Conservation (phyloP, 257 asterid species). For the Eustoma russellianum region DNA sequence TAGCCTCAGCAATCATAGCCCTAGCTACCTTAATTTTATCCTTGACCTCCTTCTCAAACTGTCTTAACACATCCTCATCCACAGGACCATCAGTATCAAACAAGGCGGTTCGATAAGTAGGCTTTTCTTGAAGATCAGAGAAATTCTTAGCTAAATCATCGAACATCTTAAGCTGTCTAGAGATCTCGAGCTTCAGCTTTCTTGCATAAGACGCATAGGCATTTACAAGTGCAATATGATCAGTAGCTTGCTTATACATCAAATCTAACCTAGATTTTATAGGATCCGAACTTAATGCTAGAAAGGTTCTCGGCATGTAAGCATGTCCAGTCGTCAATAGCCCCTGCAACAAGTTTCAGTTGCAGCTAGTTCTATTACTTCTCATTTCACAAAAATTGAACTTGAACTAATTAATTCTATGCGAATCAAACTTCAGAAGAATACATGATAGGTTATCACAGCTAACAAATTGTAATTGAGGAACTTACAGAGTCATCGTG, state of each 20-base stretch:
- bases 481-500: conserved; percentile 44
- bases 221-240: conserved; percentile 78
- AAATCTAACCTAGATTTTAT: conserved; percentile 72
- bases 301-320: conserved; percentile 46
- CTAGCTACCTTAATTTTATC: conserved; percentile 84
- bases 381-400: not conserved
- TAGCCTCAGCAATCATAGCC: conserved; percentile 72
- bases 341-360: conserved; percentile 20
- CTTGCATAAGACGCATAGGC: conserved; percentile 87
- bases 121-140: conserved; percentile 60
- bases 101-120: conserved; percentile 47
- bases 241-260: conserved; percentile 71
- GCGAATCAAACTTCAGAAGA: not conserved
- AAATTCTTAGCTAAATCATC: conserved; percentile 74
- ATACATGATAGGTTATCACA: not conserved
- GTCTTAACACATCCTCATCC: conserved; percentile 88
- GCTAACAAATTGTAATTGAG: not conserved
- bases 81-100: conserved; percentile 71
- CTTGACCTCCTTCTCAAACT: conserved; percentile 94
- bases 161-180: conserved; percentile 81
- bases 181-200: conserved; percentile 78
- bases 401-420: not conserved
- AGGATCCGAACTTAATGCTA: conserved; percentile 80
- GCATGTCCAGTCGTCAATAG: conserved; percentile 49
- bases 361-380: not conserved